Evolutionary conservation across 1,284 basidiomycete species (phyloP).

Genomic region (Ganoderma lingzhi): DNA sequence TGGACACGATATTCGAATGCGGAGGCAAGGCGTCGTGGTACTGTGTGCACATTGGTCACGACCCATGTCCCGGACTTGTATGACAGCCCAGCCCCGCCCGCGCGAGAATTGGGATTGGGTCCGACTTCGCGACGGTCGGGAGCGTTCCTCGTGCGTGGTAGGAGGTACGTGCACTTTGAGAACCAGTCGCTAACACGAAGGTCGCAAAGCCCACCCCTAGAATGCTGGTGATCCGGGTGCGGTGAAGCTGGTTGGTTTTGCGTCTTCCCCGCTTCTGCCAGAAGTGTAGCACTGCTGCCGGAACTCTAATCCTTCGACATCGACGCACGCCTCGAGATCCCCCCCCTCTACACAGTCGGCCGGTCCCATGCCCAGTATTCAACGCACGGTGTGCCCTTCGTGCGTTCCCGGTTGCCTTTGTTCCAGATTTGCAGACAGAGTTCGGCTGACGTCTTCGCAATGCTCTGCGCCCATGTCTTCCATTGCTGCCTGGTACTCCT

Average conservation of each 20-base stretch:
- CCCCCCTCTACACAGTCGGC: not conserved
- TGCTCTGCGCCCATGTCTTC: slow-evolving; percentile 2
- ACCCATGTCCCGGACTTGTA: not conserved
- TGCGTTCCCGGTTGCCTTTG: slow-evolving; percentile 15
- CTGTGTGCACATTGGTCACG: not conserved
- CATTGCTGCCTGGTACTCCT: slow-evolving; percentile 1
- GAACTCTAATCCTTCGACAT: slow-evolving; percentile 18
- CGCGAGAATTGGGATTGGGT: not conserved
- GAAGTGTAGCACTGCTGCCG: slow-evolving; percentile 20
- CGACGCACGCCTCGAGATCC: slow-evolving; percentile 11
- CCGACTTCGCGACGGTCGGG: not conserved
- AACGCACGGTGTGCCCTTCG: slow-evolving; percentile 18
- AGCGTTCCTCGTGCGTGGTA: not conserved
- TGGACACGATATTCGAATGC: not conserved
- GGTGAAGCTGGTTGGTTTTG: not conserved
- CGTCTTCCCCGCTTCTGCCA: slow-evolving; percentile 18
- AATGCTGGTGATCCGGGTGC: slow-evolving; percentile 32
- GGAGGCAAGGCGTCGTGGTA: not conserved
- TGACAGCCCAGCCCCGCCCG: not conserved
- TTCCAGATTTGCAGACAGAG: slow-evolving; percentile 12
- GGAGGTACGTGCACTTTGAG: not conserved
- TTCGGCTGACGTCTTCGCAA: slow-evolving; percentile 12
- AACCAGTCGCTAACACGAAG: not conserved
- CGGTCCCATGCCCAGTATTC: slow-evolving; percentile 12
- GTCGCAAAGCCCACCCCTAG: slow-evolving; percentile 11